phyloP scores from a whole-genome alignment of 345 rosid genomes.

The Ailanthus altissimus region DNA sequence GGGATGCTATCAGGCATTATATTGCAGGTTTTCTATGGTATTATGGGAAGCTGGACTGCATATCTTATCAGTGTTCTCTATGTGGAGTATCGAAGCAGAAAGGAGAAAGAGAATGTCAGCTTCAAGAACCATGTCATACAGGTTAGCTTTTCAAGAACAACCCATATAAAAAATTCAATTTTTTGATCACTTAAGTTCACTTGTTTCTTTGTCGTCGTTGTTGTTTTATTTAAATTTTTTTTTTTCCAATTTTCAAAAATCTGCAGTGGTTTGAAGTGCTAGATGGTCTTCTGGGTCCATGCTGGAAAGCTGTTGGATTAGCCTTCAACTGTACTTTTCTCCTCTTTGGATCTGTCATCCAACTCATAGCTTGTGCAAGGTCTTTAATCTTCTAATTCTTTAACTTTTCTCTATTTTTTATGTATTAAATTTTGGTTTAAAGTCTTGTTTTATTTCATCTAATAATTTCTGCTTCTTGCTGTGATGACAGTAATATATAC shows the following conservation, averaged over 20 bases:
- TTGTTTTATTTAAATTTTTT: neutral
- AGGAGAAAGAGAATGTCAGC: conserved; percentile 77
- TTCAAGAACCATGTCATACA: conserved; percentile 93
- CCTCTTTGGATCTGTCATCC: conserved; percentile 85
- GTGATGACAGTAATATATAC: conserved; percentile 65
- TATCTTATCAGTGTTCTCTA: conserved; percentile 82
- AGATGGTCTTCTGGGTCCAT: conserved; percentile 77
- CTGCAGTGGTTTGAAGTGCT: conserved; percentile 88
- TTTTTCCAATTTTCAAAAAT: neutral
- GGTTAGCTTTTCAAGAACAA: conserved; percentile 42
- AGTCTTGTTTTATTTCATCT: conserved; percentile 15
- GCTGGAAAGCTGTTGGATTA: conserved; percentile 80
- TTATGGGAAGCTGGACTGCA: conserved; percentile 90
- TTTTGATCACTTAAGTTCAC: neutral
- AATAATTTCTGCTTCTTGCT: conserved; percentile 8
- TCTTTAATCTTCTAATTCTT: conserved; percentile 1
- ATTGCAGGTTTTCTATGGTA: conserved; percentile 73
- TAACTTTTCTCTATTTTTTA: neutral
- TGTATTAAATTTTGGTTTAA: neutral
- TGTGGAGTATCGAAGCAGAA: conserved; percentile 71
- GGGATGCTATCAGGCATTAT: conserved; percentile 84
- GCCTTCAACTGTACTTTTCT: conserved; percentile 86
- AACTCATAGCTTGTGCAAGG: conserved; percentile 89
- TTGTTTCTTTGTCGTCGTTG: neutral
- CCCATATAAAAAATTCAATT: neutral